phyloP scores from a whole-genome alignment of 1,139 yeast genomes.

The Taphrina flavorubra region DNA sequence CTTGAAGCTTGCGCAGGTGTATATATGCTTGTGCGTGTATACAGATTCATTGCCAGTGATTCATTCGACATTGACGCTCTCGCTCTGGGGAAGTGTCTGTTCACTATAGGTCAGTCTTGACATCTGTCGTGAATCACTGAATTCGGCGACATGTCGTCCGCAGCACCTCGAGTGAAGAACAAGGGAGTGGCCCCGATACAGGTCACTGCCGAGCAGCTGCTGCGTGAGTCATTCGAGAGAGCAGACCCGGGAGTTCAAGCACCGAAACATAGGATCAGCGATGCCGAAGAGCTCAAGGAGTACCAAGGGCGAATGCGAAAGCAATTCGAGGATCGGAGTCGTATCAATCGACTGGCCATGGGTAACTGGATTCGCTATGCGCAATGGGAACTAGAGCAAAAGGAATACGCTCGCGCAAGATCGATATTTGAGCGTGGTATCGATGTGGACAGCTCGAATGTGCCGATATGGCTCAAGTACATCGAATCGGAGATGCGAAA shows the following conservation, averaged over 20 bases:
- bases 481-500: constrained; percentile 75
- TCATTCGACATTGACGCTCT: too few species aligned
- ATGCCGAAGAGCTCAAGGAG: constrained; percentile 58
- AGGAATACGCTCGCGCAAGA: constrained; percentile 75
- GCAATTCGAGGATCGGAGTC: constrained; percentile 83
- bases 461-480: constrained; percentile 87
- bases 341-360: constrained; percentile 77
- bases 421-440: constrained; percentile 88
- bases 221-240: constrained; percentile 62
- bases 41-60: not conserved
- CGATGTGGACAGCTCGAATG: constrained; percentile 71
- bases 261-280: constrained; percentile 55
- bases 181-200: constrained; percentile 59
- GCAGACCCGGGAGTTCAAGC: constrained; percentile 56
- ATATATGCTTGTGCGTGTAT: not conserved
- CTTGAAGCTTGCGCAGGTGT: too few species aligned
- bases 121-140: not conserved
- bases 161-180: constrained; percentile 51
- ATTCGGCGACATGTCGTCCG: constrained; percentile 12
- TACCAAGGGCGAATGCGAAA: constrained; percentile 75
- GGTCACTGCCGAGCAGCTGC: constrained; percentile 63
- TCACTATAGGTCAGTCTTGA: not conserved
- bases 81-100: not conserved
- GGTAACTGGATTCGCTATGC: constrained; percentile 96
- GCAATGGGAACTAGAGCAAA: constrained; percentile 80